Evolutionary conservation across 2,329 filamentous ascomycete species (phyloP).

Genomic region (Monilinia aucupariae): DNA sequence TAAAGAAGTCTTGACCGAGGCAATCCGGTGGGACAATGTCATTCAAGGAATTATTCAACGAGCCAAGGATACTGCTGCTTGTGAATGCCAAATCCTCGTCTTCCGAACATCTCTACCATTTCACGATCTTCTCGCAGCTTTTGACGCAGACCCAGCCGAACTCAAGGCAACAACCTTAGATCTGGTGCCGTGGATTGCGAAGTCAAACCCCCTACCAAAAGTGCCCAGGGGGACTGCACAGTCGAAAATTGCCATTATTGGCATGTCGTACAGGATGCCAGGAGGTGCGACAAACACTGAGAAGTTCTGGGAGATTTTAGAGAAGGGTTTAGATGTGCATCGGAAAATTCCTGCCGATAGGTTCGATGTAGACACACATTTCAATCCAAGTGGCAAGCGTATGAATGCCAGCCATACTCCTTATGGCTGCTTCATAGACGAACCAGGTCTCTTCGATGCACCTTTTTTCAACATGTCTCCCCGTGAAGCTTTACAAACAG

Average conservation of each 20-base stretch:
- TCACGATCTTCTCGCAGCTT: not conserved
- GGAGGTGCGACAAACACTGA: not conserved
- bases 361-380: conserved; percentile 65
- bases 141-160: not conserved
- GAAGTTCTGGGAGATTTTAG: conserved; percentile 60
- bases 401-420: conserved; percentile 71
- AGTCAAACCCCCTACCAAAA: not conserved
- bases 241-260: not conserved
- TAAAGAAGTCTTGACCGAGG: conserved; percentile 33
- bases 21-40: conserved; percentile 27
- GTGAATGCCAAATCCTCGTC: not conserved
- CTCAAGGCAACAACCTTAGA: not conserved
- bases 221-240: conserved; percentile 30
- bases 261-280: not conserved
- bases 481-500: conserved; percentile 64
- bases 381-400: conserved; percentile 62
- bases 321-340: conserved; percentile 68
- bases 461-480: conserved; percentile 58
- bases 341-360: conserved; percentile 54
- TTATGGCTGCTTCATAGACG: conserved; percentile 63
- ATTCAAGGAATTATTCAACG: not conserved
- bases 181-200: not conserved
- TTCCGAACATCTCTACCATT: not conserved
- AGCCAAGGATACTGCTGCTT: not conserved
- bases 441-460: conserved; percentile 69